Evolutionary conservation across 2,329 filamentous ascomycete genomes (phyloP).

Genomic region (Madurella fahalii): DNA sequence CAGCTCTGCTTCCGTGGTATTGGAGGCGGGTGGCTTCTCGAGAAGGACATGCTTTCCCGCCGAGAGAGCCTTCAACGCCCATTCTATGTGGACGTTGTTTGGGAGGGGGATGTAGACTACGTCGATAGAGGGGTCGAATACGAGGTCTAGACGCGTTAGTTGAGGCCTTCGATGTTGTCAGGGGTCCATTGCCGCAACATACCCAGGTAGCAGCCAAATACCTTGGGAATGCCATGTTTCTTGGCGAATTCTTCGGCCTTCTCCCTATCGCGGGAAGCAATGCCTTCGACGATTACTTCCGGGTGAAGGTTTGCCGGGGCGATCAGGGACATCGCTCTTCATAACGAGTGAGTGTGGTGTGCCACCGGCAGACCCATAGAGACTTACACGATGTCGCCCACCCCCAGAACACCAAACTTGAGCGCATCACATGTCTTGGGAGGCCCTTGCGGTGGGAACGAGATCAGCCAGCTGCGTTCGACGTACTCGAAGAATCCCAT

Average conservation of each 20-base stretch:
- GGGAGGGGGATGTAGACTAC: conserved; percentile 50
- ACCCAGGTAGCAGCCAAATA: conserved; percentile 48
- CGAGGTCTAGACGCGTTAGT: conserved; percentile 28
- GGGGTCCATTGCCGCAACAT: conserved; percentile 2
- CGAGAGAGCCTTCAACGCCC: conserved; percentile 44
- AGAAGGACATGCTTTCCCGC: conserved; percentile 53
- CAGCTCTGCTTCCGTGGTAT: conserved; percentile 39
- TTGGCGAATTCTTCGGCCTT: conserved; percentile 48
- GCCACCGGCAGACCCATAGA: background rate
- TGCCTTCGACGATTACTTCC: conserved; percentile 48
- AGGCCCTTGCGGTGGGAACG: conserved; percentile 1
- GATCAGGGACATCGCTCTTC: conserved; percentile 41
- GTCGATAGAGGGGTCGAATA: conserved; percentile 42
- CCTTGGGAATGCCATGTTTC: conserved; percentile 48
- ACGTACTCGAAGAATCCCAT: conserved; percentile 10
- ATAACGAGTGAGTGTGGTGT: background rate
- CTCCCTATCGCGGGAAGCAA: conserved; percentile 47
- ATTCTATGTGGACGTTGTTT: conserved; percentile 41
- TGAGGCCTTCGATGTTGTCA: too few relatives aligned
- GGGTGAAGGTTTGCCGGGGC: conserved; percentile 48
- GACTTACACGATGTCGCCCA: conserved; percentile 38
- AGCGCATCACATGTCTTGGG: conserved; percentile 27
- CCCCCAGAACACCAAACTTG: conserved; percentile 40
- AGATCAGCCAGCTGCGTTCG: conserved; percentile 19
- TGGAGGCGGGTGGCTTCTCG: conserved; percentile 50